phyloP scores from a whole-genome alignment of 2,329 filamentous ascomycete species.

The Alternaria solani region DNA sequence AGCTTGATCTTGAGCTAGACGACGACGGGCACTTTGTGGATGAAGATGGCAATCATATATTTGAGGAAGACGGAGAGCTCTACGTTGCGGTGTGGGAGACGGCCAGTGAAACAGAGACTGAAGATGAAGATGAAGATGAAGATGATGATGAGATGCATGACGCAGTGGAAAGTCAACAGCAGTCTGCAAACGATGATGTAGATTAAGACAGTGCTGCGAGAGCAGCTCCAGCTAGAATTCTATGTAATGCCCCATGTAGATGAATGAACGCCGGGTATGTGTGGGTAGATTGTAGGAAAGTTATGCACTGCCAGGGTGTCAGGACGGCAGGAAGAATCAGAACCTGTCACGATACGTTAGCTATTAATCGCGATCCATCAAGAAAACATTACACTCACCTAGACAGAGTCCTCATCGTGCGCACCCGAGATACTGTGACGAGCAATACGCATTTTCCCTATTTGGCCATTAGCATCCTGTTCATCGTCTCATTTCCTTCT shows the following conservation, averaged over 20 bases:
- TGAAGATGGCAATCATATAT: constrained; percentile 13
- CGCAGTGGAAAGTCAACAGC: constrained; percentile 6
- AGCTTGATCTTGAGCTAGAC: constrained; percentile 21
- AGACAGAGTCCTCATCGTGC: constrained; percentile 20
- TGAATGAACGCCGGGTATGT: neutral
- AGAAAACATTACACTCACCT: neutral
- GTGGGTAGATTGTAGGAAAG: neutral
- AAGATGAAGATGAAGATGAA: constrained; percentile 1
- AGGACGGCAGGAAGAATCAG: neutral
- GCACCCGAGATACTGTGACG: constrained; percentile 37
- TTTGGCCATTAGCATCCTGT: constrained; percentile 3
- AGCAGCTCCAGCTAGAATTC: neutral
- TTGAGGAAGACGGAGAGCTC: constrained; percentile 18
- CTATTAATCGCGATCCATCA: neutral
- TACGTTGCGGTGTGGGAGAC: constrained; percentile 16
- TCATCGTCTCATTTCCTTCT: neutral
- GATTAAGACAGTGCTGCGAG: neutral
- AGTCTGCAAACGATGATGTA: constrained; percentile 1
- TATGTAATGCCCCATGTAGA: neutral
- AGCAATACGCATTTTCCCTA: constrained; percentile 41
- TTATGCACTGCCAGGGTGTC: neutral
- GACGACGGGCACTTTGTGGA: constrained; percentile 25
- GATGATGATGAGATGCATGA: constrained; percentile 12
- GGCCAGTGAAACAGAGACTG: constrained; percentile 4
- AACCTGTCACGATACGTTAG: neutral